phyloP scores from a whole-genome alignment of 768 basidiomycete genomes.

The Suillus brevipes region DNA sequence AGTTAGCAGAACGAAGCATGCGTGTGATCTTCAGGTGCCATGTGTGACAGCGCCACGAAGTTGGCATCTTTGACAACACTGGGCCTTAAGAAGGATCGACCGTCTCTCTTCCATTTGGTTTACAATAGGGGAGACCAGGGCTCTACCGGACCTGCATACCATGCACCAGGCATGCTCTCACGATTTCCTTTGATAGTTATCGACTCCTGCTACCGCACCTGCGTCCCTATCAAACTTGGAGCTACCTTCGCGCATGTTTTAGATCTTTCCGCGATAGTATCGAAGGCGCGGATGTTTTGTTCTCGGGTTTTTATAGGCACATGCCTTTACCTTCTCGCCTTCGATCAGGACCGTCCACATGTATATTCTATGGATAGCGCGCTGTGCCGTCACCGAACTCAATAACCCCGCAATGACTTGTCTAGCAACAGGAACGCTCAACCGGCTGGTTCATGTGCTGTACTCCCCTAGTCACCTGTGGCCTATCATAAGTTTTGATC shows the following conservation, averaged over 20 bases:
- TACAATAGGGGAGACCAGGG: not conserved
- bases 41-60: not conserved
- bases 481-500: too few relatives aligned
- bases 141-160: not conserved
- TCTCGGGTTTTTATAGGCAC: not conserved
- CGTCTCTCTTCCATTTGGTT: not conserved
- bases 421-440: slow-evolving; percentile 1
- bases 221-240: not conserved
- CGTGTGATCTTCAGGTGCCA: not conserved
- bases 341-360: not conserved
- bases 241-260: not conserved
- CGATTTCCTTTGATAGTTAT: not conserved
- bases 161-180: not conserved
- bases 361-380: not conserved
- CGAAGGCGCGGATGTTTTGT: not conserved
- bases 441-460: not conserved
- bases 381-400: not conserved
- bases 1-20: not conserved
- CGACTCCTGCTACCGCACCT: not conserved
- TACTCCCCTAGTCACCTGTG: not conserved
- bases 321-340: not conserved
- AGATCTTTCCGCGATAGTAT: not conserved
- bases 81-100: not conserved
- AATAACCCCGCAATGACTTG: not conserved
- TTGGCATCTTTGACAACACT: not conserved